A percentile compares a stretch with the other conserved stretches of the same genome.
phyloP scores from a whole-genome alignment of 108 stramenopile species.

The Cyclotella choctawhatcheeana region DNA sequence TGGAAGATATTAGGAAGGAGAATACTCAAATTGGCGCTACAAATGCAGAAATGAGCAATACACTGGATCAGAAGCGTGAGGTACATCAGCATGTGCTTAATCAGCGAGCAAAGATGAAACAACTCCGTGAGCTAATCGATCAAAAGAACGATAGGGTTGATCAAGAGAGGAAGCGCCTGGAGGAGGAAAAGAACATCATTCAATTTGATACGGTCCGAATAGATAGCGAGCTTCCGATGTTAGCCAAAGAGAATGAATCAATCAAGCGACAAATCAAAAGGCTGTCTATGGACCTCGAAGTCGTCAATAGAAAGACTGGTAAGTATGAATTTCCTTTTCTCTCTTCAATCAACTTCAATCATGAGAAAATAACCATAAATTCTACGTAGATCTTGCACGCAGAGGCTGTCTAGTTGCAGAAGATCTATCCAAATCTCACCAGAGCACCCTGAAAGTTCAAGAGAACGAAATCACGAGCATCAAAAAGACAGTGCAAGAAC shows the following conservation, averaged over 20 bases:
- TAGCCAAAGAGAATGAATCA: slow-evolving; percentile 13
- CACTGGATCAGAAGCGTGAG: slow-evolving; percentile 1
- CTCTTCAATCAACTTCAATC: no score
- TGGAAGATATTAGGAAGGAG: slow-evolving; percentile 2
- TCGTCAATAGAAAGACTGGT: slow-evolving; percentile 22
- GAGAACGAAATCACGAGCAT: slow-evolving; percentile 14
- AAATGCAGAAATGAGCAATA: slow-evolving; percentile 8
- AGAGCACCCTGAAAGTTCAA: slow-evolving; percentile 12
- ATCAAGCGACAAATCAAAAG: slow-evolving; percentile 16
- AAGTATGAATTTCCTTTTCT: no score
- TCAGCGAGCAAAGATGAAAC: slow-evolving; percentile 6
- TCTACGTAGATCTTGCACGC: slow-evolving; percentile 12
- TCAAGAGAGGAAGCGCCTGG: not conserved
- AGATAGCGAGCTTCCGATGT: slow-evolving; percentile 28
- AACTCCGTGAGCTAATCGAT: slow-evolving; percentile 2
- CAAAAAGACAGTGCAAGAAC: slow-evolving; percentile 12
- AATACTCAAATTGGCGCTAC: not conserved
- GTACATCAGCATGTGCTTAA: slow-evolving; percentile 6
- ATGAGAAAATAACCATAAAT: no score
- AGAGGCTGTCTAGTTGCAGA: slow-evolving; percentile 2
- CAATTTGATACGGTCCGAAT: not conserved
- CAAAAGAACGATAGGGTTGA: not conserved
- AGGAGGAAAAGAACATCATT: not conserved
- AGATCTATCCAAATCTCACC: slow-evolving; percentile 16
- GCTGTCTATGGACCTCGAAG: not conserved